Conservation (phyloP, 176 grass and related monocot genomes). For the Oryza punctata region DNA sequence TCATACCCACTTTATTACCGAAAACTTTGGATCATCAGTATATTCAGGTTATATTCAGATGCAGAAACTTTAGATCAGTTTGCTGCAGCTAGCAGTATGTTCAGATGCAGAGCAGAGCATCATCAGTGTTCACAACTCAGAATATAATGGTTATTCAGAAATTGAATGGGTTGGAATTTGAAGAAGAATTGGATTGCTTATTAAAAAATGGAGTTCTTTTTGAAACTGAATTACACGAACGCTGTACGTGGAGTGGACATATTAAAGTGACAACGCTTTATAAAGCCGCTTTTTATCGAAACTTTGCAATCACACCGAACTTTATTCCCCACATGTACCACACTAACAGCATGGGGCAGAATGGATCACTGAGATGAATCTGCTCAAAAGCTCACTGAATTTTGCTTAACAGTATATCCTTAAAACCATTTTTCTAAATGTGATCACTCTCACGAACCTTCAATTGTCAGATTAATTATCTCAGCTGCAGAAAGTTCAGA, state of each 20-base stretch:
- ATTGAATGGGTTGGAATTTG: neutral
- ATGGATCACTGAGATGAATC: slow-evolving; percentile 28
- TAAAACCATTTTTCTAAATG: slow-evolving; percentile 7
- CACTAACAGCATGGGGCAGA: slow-evolving; percentile 21
- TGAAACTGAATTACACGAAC: slow-evolving; percentile 23
- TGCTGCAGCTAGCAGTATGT: neutral
- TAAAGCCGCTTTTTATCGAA: slow-evolving; percentile 54
- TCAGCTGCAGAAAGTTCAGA: neutral
- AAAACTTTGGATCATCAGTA: neutral
- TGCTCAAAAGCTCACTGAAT: neutral
- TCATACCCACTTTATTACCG: slow-evolving; percentile 28
- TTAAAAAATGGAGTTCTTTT: neutral
- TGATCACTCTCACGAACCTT: too few relatives aligned
- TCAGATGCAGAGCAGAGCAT: neutral
- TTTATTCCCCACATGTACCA: slow-evolving; percentile 42
- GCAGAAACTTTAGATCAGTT: neutral
- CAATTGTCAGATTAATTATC: neutral
- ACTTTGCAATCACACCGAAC: slow-evolving; percentile 21
- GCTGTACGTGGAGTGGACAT: slow-evolving; percentile 35
- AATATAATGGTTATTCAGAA: neutral
- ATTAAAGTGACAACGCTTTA: slow-evolving; percentile 45
- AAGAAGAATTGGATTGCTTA: neutral
- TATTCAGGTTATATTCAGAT: neutral
- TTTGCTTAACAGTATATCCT: slow-evolving; percentile 28
- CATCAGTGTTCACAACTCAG: neutral